phyloP scores from a whole-genome alignment of 1,284 basidiomycete genomes.

The Phlebopus sp. region DNA sequence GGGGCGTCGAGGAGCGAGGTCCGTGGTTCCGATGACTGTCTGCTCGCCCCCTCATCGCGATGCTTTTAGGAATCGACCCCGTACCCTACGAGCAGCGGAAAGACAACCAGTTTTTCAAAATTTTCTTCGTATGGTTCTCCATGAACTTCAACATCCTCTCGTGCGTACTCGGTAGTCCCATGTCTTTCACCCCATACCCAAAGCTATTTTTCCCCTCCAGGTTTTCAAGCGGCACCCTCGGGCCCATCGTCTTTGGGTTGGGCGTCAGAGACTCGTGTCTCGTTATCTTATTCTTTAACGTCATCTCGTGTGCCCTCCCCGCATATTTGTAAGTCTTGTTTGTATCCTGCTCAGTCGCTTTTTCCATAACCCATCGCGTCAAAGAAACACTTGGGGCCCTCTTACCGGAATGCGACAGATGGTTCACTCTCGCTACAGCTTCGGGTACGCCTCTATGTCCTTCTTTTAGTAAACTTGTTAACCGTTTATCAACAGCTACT shows the following conservation, averaged over 20 bases:
- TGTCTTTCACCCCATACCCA: not conserved
- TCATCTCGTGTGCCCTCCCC: constrained; percentile 52
- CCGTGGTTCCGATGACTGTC: not conserved
- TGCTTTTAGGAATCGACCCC: constrained; percentile 46
- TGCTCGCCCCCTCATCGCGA: not conserved
- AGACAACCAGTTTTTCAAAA: constrained; percentile 64
- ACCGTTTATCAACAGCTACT: constrained; percentile 47
- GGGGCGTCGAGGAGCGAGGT: constrained; percentile 33
- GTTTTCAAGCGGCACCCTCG: constrained; percentile 74
- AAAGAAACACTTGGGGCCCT: constrained; percentile 81
- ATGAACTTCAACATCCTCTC: constrained; percentile 73
- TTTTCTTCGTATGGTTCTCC: constrained; percentile 77
- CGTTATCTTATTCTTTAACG: constrained; percentile 75
- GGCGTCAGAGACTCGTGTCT: constrained; percentile 70
- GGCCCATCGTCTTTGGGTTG: constrained; percentile 66
- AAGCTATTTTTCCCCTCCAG: constrained; percentile 32
- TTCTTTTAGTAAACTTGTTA: not conserved
- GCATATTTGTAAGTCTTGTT: constrained; percentile 61
- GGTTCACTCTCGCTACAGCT: constrained; percentile 76
- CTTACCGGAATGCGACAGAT: constrained; percentile 86
- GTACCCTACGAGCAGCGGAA: constrained; percentile 49
- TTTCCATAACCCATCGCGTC: not conserved
- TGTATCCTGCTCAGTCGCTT: constrained; percentile 1
- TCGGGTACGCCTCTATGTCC: constrained; percentile 51
- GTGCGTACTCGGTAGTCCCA: constrained; percentile 36